phyloP scores from a whole-genome alignment of 2,329 filamentous ascomycete genomes.

The Tolypocladium pustulatum region DNA sequence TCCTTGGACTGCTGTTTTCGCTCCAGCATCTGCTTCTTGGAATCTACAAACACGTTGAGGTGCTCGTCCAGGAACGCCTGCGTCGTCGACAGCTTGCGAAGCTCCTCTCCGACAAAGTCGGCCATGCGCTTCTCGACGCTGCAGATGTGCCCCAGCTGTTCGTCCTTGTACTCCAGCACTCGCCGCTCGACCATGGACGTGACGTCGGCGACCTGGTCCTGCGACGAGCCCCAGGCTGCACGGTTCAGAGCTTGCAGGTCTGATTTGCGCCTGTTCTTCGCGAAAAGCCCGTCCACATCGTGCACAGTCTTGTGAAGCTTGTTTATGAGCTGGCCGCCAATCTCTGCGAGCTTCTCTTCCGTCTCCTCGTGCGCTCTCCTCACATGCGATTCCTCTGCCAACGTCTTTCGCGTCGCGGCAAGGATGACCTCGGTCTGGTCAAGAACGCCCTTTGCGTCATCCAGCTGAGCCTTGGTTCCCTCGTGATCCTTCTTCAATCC shows the following conservation, averaged over 20 bases:
- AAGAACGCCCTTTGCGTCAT: conserved; percentile 70
- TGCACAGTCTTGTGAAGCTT: conserved; percentile 68
- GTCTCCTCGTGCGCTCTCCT: conserved; percentile 80
- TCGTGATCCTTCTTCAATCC: conserved; percentile 86
- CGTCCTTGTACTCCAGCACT: conserved; percentile 59
- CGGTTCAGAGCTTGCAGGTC: conserved; percentile 75
- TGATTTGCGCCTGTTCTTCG: conserved; percentile 77
- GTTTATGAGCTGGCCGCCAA: conserved; percentile 67
- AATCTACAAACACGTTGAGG: conserved; percentile 54
- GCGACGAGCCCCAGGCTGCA: conserved; percentile 66
- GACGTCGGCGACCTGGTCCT: conserved; percentile 64
- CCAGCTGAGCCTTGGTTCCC: conserved; percentile 57
- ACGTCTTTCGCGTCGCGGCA: conserved; percentile 59
- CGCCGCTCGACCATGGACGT: conserved; percentile 68
- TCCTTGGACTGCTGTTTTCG: conserved; percentile 63
- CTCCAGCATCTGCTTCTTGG: conserved; percentile 56
- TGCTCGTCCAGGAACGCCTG: conserved; percentile 63
- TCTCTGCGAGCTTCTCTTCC: conserved; percentile 61
- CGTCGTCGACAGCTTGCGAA: conserved; percentile 59
- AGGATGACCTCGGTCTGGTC: conserved; percentile 84
- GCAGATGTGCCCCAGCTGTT: conserved; percentile 62
- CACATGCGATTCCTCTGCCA: conserved; percentile 70
- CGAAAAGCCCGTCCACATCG: conserved; percentile 72
- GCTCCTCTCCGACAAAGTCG: conserved; percentile 63
- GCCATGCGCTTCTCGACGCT: conserved; percentile 63